Evolutionary conservation across 306 rosid species (phyloP).

Genomic region (Cyclanthera cordifolia): DNA sequence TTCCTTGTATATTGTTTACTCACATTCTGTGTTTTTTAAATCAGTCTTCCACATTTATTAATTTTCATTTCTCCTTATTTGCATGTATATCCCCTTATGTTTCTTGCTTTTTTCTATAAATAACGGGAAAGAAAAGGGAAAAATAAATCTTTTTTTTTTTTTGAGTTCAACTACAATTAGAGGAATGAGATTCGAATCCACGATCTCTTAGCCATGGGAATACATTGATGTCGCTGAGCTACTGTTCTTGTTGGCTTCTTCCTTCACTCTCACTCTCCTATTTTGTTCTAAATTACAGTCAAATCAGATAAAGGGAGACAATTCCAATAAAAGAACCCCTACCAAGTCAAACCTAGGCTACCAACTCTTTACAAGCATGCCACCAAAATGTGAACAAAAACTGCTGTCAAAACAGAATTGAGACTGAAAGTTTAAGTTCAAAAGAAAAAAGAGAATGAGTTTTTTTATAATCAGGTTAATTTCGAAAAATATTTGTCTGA

Average conservation of each 20-base stretch:
- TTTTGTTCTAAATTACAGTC: not conserved
- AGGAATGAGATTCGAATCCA: no score
- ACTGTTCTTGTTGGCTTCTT: no score
- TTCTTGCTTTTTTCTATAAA: not conserved
- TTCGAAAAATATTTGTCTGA: not conserved
- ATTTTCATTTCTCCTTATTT: not conserved
- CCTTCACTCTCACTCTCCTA: not conserved
- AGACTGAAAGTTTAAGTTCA: not conserved
- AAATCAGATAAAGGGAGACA: not conserved
- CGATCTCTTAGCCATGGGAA: no score
- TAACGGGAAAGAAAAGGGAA: not conserved
- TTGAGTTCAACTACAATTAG: no score
- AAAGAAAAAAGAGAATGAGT: no score
- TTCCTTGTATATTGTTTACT: not conserved
- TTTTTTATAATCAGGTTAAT: not conserved
- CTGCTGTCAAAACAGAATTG: not conserved
- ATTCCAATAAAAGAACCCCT: not conserved
- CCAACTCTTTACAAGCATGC: not conserved
- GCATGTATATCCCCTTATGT: not conserved
- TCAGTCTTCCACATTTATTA: not conserved
- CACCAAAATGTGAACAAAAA: not conserved
- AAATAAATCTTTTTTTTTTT: not conserved
- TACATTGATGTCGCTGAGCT: no score
- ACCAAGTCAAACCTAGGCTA: constrained; percentile 1
- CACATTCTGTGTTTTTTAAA: not conserved